phyloP scores from a whole-genome alignment of 2,329 filamentous ascomycete species.

The Pestalotiopsis sp. region DNA sequence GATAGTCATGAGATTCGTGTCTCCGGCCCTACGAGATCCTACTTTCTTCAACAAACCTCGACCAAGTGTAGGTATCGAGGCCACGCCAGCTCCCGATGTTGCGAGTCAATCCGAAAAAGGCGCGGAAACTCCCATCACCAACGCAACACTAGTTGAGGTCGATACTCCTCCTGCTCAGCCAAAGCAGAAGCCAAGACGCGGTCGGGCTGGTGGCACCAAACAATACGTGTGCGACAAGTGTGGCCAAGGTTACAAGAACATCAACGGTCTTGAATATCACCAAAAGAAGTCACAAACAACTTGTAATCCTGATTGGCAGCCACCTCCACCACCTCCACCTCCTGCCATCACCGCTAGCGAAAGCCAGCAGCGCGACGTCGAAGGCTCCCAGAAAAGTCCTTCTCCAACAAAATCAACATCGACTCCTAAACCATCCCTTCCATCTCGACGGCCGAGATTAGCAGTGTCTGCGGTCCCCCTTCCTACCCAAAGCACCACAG shows the following conservation, averaged over 20 bases:
- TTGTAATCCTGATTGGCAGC: constrained; percentile 54
- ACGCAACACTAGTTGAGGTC: not conserved
- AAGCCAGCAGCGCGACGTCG: not conserved
- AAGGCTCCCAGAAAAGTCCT: not conserved
- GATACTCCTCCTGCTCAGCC: not conserved
- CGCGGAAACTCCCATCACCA: not conserved
- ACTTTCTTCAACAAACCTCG: constrained; percentile 17
- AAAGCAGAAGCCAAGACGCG: not conserved
- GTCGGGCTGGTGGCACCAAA: constrained; percentile 18
- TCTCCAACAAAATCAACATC: not conserved
- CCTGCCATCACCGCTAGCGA: not conserved
- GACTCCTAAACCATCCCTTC: not conserved
- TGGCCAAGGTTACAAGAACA: constrained; percentile 59
- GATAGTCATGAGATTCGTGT: constrained; percentile 31
- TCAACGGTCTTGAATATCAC: constrained; percentile 61
- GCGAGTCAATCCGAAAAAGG: not conserved
- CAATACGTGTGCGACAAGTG: constrained; percentile 56
- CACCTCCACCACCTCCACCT: constrained; percentile 24
- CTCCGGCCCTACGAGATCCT: constrained; percentile 28
- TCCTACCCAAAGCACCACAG: not conserved
- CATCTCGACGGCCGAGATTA: constrained; percentile 12
- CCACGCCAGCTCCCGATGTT: not conserved
- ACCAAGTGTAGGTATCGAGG: not conserved
- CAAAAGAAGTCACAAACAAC: constrained; percentile 54
- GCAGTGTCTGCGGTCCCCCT: constrained; percentile 5